Evolutionary conservation across 192 early-diverging fungal species (phyloP).

Genomic region (Chytriomyces confervae): DNA sequence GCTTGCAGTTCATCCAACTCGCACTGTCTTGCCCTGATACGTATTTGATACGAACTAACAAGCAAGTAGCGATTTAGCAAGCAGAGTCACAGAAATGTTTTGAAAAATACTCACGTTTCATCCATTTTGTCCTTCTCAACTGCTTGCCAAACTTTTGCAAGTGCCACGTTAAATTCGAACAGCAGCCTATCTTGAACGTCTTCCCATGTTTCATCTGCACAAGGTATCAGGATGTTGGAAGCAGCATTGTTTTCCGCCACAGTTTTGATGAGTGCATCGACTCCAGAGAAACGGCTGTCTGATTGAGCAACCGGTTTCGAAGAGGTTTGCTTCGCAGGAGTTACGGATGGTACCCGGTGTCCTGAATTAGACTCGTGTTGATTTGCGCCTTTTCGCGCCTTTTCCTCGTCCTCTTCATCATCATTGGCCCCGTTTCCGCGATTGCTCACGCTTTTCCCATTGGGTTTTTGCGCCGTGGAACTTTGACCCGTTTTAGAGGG

Average conservation of each 20-base stretch:
- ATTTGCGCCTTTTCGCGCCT: too few species aligned
- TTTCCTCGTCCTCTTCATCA: too few species aligned
- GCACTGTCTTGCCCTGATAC: slow-evolving; percentile 1
- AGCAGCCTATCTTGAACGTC: slow-evolving; percentile 9
- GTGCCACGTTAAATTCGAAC: slow-evolving; percentile 3
- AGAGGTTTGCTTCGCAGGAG: too few species aligned
- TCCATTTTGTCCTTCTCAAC: slow-evolving; percentile 23
- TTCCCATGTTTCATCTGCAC: slow-evolving; percentile 1
- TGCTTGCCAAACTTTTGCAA: not conserved
- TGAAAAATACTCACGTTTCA: not conserved
- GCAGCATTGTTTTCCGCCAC: not conserved
- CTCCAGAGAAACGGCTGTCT: not conserved
- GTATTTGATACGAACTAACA: not conserved
- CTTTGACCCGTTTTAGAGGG: too few species aligned
- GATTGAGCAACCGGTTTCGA: too few species aligned
- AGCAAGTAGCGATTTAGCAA: not conserved
- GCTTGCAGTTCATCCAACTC: slow-evolving; percentile 4
- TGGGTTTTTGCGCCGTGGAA: too few species aligned
- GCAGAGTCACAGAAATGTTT: not conserved
- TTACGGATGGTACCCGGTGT: too few species aligned
- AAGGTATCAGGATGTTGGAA: not conserved
- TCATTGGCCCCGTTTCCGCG: too few species aligned
- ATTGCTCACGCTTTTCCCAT: too few species aligned
- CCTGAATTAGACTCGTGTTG: too few species aligned
- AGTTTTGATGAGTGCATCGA: not conserved